Percentiles rank a stretch among this genome's conserved stretches.
These are phyloP conservation scores for Sclerotinia glacialis DNA, from an alignment of 2,329 filamentous ascomycete species.

Conservation along the genomic window DNA sequence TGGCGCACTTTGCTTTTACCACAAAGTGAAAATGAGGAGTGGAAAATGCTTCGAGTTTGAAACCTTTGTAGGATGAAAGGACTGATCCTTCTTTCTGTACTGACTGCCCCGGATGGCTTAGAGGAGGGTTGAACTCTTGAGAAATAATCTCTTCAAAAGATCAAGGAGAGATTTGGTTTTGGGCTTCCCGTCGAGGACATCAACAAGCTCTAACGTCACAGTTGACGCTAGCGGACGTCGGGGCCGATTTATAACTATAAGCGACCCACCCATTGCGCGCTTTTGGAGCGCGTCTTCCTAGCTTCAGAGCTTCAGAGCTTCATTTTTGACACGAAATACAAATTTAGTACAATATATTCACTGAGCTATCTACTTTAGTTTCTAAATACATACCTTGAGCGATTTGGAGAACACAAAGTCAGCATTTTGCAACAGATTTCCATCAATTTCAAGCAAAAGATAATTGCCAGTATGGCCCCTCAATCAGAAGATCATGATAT, in stretches of 20 bases:
- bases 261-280: slow-evolving; percentile 24
- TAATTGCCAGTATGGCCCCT: slow-evolving; percentile 45
- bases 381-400: not conserved
- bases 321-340: slow-evolving; percentile 6
- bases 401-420: not conserved
- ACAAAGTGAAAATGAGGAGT: slow-evolving; percentile 27
- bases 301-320: not conserved
- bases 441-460: not conserved
- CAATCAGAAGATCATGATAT: slow-evolving; percentile 47
- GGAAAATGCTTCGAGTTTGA: not conserved
- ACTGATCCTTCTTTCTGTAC: not conserved
- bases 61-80: not conserved
- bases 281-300: slow-evolving; percentile 20
- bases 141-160: slow-evolving; percentile 19
- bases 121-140: slow-evolving; percentile 9
- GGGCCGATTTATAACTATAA: slow-evolving; percentile 24
- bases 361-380: not conserved
- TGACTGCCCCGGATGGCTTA: not conserved
- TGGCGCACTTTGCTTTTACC: slow-evolving; percentile 35
- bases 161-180: not conserved
- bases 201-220: slow-evolving; percentile 16
- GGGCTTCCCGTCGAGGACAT: slow-evolving; percentile 2
- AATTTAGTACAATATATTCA: slow-evolving; percentile 6
- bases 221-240: slow-evolving; percentile 17
- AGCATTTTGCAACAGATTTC: not conserved